Evolutionary conservation across 2,329 filamentous ascomycete genomes (phyloP).

Genomic region (Colletotrichum filicis): DNA sequence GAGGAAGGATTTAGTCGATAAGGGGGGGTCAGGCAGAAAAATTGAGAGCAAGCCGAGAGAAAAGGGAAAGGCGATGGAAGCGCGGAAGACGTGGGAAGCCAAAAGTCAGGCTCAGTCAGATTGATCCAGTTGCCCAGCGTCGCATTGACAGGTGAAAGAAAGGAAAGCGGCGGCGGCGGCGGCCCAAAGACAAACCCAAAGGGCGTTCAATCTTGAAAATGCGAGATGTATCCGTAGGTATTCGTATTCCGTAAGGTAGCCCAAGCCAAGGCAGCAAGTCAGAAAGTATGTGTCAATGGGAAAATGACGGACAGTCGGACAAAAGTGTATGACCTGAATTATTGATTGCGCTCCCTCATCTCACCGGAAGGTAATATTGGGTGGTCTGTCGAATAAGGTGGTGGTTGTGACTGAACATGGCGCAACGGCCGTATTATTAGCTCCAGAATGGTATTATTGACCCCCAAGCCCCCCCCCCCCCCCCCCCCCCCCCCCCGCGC

Average conservation of each 20-base stretch:
- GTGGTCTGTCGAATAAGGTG: background rate
- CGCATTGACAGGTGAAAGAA: slow-evolving; percentile 14
- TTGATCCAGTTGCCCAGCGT: background rate
- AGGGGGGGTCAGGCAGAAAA: background rate
- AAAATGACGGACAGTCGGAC: background rate
- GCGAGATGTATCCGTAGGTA: background rate
- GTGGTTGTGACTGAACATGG: slow-evolving; percentile 8
- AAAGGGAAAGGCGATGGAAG: slow-evolving; percentile 14
- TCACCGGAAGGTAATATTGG: slow-evolving; percentile 53
- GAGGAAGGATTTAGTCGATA: slow-evolving; percentile 9
- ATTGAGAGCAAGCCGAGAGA: background rate
- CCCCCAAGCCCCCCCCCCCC: background rate
- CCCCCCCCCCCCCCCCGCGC: background rate
- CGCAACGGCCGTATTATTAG: slow-evolving; percentile 17
- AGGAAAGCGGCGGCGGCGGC: background rate
- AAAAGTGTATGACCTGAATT: slow-evolving; percentile 50
- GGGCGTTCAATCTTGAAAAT: background rate
- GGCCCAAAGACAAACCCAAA: slow-evolving; percentile 1
- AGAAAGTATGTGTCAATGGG: slow-evolving; percentile 4
- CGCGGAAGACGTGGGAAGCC: background rate
- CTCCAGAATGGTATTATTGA: slow-evolving; percentile 6
- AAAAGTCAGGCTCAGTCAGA: background rate
- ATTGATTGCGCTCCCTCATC: slow-evolving; percentile 20
- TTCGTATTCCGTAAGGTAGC: too few species aligned
- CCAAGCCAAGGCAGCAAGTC: background rate